Percentiles rank a stretch among this genome's conserved stretches.
Evolutionary conservation across 495 filamentous ascomycete species (phyloP).

Genomic region (Hypoxylon fuscum): DNA sequence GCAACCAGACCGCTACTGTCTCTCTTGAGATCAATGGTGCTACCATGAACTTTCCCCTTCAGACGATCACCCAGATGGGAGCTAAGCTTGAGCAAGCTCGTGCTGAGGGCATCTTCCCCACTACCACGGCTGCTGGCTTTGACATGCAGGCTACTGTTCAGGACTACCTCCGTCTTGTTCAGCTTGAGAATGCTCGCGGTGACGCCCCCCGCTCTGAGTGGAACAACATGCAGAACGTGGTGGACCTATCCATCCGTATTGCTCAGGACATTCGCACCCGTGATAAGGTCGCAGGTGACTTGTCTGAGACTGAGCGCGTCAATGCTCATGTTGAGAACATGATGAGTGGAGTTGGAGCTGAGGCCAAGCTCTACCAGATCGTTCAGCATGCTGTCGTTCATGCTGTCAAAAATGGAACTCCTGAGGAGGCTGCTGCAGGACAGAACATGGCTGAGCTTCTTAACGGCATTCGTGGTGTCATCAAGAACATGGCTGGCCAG

Average conservation of each 20-base stretch:
- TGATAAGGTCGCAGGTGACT: conserved; percentile 35
- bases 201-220: conserved; percentile 30
- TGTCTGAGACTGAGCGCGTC: conserved; percentile 32
- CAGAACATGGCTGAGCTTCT: conserved; percentile 26
- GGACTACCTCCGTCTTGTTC: conserved; percentile 28
- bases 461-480: conserved; percentile 28
- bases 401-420: conserved; percentile 26
- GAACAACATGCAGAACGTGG: conserved; percentile 12
- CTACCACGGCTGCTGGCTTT: conserved; percentile 15
- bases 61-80: conserved; percentile 31
- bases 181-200: conserved; percentile 20
- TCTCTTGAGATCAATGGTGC: neutral
- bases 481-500: conserved; percentile 21
- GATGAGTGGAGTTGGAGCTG: conserved; percentile 36
- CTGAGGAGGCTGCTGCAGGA: conserved; percentile 19
- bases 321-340: conserved; percentile 33
- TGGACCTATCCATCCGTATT: conserved; percentile 27
- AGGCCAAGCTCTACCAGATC: conserved; percentile 39
- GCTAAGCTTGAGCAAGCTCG: conserved; percentile 32
- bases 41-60: too few species aligned
- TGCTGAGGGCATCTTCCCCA: conserved; percentile 35
- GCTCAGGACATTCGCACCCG: conserved; percentile 35
- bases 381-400: conserved; percentile 39
- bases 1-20: neutral
- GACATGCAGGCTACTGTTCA: conserved; percentile 19